Percentiles rank a stretch among this genome's conserved stretches.
These are phyloP conservation scores for Fusarium begoniae DNA, from an alignment of 2,329 filamentous ascomycete genomes.

Conservation along the genomic window DNA sequence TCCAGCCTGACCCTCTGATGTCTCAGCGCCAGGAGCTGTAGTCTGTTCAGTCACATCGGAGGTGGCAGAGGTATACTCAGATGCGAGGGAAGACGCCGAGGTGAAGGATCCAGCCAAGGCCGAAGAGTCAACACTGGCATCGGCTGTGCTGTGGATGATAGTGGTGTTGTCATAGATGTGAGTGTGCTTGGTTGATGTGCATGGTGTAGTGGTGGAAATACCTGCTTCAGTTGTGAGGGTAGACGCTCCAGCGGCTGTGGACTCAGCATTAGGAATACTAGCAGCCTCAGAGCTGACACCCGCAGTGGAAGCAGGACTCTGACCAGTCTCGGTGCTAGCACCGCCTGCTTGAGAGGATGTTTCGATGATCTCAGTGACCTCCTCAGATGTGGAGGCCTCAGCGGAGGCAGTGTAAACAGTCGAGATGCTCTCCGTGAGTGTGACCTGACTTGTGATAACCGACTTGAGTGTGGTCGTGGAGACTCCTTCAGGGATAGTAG, in stretches of 20 bases:
- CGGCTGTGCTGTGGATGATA: slow-evolving; percentile 7
- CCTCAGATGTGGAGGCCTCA: neutral
- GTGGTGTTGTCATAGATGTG: slow-evolving; percentile 30
- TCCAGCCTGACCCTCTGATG: neutral
- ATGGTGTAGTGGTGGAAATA: slow-evolving; percentile 11
- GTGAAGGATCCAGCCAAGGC: slow-evolving; percentile 10
- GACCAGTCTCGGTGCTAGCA: slow-evolving; percentile 6
- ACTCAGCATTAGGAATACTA: neutral
- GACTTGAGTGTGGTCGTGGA: slow-evolving; percentile 17
- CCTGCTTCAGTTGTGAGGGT: neutral
- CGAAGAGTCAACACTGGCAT: slow-evolving; percentile 12
- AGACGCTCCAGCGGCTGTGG: neutral
- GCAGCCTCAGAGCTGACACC: neutral
- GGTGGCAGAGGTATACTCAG: neutral
- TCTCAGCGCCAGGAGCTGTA: neutral
- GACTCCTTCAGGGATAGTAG: neutral
- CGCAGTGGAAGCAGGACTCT: neutral
- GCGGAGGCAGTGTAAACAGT: slow-evolving; percentile 1
- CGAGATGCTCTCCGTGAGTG: slow-evolving; percentile 2
- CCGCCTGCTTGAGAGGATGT: neutral
- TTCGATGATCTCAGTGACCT: neutral
- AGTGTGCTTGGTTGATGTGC: slow-evolving; percentile 18
- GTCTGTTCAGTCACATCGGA: neutral
- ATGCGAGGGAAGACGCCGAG: neutral
- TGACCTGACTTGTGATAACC: slow-evolving; percentile 16